A percentile compares a stretch with the other conserved stretches of the same genome.
phyloP scores from a whole-genome alignment of 1,284 basidiomycete genomes.

The Marasmius tenuissimus region DNA sequence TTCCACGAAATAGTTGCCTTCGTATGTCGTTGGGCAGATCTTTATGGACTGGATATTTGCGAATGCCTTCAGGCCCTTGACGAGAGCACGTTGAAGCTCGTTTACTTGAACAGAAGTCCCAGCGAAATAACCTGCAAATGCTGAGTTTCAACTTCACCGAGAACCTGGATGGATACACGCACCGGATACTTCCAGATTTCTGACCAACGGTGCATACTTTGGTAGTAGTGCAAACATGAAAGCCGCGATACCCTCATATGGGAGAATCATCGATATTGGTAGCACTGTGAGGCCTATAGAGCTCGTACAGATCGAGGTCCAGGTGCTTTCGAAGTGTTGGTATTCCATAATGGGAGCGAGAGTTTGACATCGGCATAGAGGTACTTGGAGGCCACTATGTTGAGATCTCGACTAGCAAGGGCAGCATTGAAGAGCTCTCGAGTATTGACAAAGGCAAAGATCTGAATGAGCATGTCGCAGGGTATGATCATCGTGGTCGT shows the following conservation, averaged over 20 bases:
- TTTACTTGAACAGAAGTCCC: not conserved
- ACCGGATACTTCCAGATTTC: not conserved
- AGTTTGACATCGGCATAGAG: conserved; percentile 7
- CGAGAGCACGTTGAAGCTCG: not conserved
- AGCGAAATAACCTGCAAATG: not conserved
- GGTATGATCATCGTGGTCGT: not conserved
- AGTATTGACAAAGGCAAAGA: not conserved
- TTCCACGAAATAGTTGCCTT: not conserved
- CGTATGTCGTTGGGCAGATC: conserved; percentile 1
- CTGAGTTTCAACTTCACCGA: not conserved
- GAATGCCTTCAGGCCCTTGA: not conserved
- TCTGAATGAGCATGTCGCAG: not conserved
- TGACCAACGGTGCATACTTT: not conserved
- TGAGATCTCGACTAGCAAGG: conserved; percentile 8
- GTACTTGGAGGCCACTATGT: conserved; percentile 1
- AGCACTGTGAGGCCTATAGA: not conserved
- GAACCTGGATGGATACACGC: not conserved
- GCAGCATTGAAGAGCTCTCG: conserved; percentile 1
- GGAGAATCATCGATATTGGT: not conserved
- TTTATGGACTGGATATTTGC: not conserved
- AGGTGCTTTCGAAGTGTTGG: not conserved
- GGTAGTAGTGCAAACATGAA: not conserved
- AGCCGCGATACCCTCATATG: not conserved
- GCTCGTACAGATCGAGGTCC: not conserved
- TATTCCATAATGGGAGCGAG: not conserved